Base-by-base conservation (phyloP, 345 rosid genomes). In the Linum tenue region DNA sequence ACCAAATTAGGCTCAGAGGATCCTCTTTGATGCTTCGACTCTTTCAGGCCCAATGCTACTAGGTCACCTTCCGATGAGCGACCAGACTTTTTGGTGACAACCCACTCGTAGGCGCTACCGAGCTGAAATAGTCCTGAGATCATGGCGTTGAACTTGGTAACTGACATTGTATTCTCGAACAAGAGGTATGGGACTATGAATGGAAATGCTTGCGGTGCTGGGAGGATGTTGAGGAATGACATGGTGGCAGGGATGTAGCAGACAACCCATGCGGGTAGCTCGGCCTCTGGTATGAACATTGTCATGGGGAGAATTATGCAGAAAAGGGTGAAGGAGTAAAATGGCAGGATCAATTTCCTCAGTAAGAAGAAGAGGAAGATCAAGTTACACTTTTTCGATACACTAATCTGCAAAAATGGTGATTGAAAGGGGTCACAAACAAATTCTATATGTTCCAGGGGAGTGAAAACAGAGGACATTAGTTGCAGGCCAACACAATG, bases 161-260 rank as follows among this genome's bases (percentile, higher is more conserved):
- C 96, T 0, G 98, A 91, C 98, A 91, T 91, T 7, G 98, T 91
- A 75, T 91, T 91, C 77, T 91, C 98, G 4, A 91, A 91, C 48
- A 91, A 94, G 65, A 91, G 98, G 86, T 91, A 91, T 0, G 98
- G 98, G 55, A 91, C 98, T 15, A 91, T 91, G 72, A 91, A 91
- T 3, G 98, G 96, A 70, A 91, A 88, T n/a, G 94, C 79, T 72
- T 85, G 88, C 8, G 91, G 98, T 37, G 98, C 86, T 0, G 98
- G 98, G 39, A 91, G 94, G 76, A 91, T 88, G 74, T 88, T 91
- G 74, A 91, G 94, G 72, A 91, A 86, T 7, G 98, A 91, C 98
- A 91, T 89, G 37, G 95, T 85, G 3, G 96, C 98, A 1, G 98
- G 98, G 59, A 91, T 91, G 78, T 89, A 91, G 66, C 96, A 91